Conservation (phyloP, 225 moss, liverwort and hornwort species). For the Rhytidiadelphus loreus region DNA sequence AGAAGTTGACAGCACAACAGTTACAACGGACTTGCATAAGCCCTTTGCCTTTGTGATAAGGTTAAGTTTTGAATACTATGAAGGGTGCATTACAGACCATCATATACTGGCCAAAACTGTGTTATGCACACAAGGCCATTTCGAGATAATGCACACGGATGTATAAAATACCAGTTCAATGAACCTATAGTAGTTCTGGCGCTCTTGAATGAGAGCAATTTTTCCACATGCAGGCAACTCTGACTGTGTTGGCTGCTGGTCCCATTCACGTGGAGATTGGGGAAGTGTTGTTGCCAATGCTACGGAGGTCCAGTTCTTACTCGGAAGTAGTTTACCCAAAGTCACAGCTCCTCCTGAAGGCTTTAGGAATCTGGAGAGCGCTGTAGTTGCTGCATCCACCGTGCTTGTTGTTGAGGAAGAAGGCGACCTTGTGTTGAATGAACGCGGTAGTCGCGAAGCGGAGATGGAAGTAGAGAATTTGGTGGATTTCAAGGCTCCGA, state of each 20-base stretch:
- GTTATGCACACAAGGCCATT: slow-evolving; percentile 4
- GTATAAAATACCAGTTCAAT: slow-evolving; percentile 19
- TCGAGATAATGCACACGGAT: slow-evolving; percentile 7
- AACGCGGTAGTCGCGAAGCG: slow-evolving; percentile 5
- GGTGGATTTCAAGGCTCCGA: slow-evolving; percentile 27
- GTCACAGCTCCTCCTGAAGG: not conserved
- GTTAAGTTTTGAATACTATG: slow-evolving; percentile 29
- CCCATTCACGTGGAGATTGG: slow-evolving; percentile 22
- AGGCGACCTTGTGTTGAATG: not conserved
- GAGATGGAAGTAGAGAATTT: slow-evolving; percentile 20
- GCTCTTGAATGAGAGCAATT: slow-evolving; percentile 43
- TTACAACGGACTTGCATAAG: slow-evolving; percentile 12
- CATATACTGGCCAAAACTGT: slow-evolving; percentile 1
- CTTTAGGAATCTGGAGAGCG: slow-evolving; percentile 9
- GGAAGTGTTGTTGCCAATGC: slow-evolving; percentile 8
- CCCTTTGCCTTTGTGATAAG: not conserved
- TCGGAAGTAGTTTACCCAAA: slow-evolving; percentile 15
- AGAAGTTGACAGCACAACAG: slow-evolving; percentile 20
- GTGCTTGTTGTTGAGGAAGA: slow-evolving; percentile 1
- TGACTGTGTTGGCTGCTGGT: slow-evolving; percentile 25
- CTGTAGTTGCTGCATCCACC: not conserved
- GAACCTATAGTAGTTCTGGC: slow-evolving; percentile 22
- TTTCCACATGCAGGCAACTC: slow-evolving; percentile 51
- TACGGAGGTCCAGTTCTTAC: slow-evolving; percentile 17
- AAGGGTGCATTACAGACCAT: slow-evolving; percentile 14